These are phyloP conservation scores for Zygnema circumcarinatum DNA, from an alignment of 139 green algal genomes.

Conservation along the genomic window DNA sequence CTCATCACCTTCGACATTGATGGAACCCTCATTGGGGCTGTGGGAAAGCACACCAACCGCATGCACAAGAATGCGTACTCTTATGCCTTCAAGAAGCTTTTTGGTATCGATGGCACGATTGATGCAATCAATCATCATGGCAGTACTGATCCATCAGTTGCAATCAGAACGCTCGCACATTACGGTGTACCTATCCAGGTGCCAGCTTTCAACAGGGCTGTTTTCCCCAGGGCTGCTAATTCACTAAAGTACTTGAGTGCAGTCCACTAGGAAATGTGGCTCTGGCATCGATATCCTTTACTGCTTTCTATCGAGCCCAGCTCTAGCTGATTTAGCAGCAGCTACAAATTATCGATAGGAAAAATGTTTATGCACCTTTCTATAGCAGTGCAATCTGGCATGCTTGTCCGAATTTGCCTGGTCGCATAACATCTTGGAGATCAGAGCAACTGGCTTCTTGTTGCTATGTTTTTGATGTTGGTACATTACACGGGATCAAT, in stretches of 20 bases:
- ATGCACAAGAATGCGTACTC: conserved; percentile 74
- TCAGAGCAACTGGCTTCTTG: not conserved
- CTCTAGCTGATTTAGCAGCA: not conserved
- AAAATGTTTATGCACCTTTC: not conserved
- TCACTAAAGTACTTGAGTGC: not conserved
- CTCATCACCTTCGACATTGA: conserved; percentile 74
- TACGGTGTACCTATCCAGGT: conserved; percentile 62
- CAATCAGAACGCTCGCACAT: conserved; percentile 65
- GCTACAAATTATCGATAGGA: not conserved
- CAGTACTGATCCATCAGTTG: conserved; percentile 71
- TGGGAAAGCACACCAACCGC: conserved; percentile 69
- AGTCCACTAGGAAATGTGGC: not conserved
- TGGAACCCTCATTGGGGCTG: conserved; percentile 69
- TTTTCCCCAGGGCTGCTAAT: not conserved
- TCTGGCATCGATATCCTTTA: not conserved
- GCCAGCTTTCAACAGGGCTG: not conserved
- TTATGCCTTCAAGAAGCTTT: conserved; percentile 66
- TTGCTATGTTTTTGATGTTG: not conserved
- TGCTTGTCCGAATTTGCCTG: not conserved
- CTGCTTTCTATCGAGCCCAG: not conserved
- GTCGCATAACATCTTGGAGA: not conserved
- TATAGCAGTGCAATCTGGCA: not conserved
- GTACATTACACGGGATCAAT: no score
- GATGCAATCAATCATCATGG: conserved; percentile 76
- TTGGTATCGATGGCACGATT: conserved; percentile 70